phyloP scores from a whole-genome alignment of 202 grass and related monocot species.

The Brachypodium distachyon region DNA sequence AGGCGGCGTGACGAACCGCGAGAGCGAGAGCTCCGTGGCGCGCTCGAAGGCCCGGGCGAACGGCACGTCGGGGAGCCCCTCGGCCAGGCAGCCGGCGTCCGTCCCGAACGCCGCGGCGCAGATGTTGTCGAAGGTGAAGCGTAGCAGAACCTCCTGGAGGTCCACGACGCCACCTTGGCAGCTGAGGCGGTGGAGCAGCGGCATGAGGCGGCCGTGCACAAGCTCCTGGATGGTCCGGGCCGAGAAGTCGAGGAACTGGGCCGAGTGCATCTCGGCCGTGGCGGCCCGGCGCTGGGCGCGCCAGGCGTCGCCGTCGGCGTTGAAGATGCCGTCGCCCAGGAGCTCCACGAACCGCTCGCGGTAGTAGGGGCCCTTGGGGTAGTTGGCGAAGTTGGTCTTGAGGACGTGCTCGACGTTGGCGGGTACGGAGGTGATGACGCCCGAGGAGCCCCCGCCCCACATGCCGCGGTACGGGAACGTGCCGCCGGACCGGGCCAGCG shows the following conservation, averaged over 20 bases:
- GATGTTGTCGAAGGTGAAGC: constrained; percentile 93
- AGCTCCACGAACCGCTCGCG: constrained; percentile 70
- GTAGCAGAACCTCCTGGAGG: constrained; percentile 76
- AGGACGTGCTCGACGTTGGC: constrained; percentile 78
- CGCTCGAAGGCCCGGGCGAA: constrained; percentile 81
- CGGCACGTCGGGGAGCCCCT: constrained; percentile 59
- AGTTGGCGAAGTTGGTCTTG: constrained; percentile 62
- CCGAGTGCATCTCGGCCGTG: constrained; percentile 76
- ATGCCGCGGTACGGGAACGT: constrained; percentile 73
- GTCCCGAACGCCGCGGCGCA: constrained; percentile 63
- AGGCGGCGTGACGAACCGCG: constrained; percentile 64
- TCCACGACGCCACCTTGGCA: constrained; percentile 16
- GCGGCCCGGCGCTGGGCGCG: constrained; percentile 61
- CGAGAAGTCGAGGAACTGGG: constrained; percentile 54
- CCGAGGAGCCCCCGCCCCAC: constrained; percentile 53
- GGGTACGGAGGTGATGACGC: constrained; percentile 49
- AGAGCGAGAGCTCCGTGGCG: constrained; percentile 58
- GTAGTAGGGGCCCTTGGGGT: constrained; percentile 85
- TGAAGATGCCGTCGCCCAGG: constrained; percentile 86
- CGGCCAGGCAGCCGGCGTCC: constrained; percentile 67
- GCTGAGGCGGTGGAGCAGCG: constrained; percentile 25
- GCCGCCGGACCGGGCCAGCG: constrained; percentile 31
- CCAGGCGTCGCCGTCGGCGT: constrained; percentile 65
- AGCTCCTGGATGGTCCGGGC: constrained; percentile 27
- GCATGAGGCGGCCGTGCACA: constrained; percentile 32